phyloP scores from a whole-genome alignment of 2,329 filamentous ascomycete species.

The Sporothrix brunneoviolacea region DNA sequence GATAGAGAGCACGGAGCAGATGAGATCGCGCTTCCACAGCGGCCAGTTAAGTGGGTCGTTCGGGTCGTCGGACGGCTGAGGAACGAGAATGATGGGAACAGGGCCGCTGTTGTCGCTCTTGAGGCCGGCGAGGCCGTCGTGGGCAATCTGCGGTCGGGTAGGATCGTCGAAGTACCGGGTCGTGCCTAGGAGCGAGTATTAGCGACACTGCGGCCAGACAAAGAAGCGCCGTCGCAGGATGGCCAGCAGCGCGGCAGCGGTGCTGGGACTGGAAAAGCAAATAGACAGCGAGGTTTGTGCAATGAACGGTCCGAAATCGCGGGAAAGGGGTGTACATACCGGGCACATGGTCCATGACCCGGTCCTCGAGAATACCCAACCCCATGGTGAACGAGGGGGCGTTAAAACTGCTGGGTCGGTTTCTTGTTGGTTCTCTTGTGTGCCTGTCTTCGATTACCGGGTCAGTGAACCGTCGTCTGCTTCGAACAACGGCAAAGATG shows the following conservation, averaged over 20 bases:
- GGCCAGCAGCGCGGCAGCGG: too few relatives aligned
- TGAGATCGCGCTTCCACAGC: slow-evolving; percentile 74
- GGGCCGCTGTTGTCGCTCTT: slow-evolving; percentile 67
- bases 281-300: too few relatives aligned
- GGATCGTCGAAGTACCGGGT: slow-evolving; percentile 59
- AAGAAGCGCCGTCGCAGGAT: too few relatives aligned
- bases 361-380: slow-evolving; percentile 67
- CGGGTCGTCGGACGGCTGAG: slow-evolving; percentile 84
- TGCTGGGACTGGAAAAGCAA: too few relatives aligned
- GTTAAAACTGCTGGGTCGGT: too few relatives aligned
- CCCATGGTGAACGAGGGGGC: slow-evolving; percentile 45
- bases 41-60: slow-evolving; percentile 87
- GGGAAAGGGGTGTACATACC: slow-evolving; percentile 46
- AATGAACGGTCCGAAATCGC: too few relatives aligned
- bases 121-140: slow-evolving; percentile 40
- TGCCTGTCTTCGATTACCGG: background rate
- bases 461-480: background rate
- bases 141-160: slow-evolving; percentile 37
- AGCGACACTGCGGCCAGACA: background rate
- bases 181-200: slow-evolving; percentile 36
- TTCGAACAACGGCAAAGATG: background rate
- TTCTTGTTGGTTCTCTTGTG: too few relatives aligned
- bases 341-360: slow-evolving; percentile 61
- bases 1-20: slow-evolving; percentile 71
- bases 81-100: slow-evolving; percentile 67